A percentile compares a stretch with the other conserved stretches of the same genome.
These are phyloP conservation scores for Trypanosoma congolense DNA, from an alignment of 208 protist species.

Conservation along the genomic window DNA sequence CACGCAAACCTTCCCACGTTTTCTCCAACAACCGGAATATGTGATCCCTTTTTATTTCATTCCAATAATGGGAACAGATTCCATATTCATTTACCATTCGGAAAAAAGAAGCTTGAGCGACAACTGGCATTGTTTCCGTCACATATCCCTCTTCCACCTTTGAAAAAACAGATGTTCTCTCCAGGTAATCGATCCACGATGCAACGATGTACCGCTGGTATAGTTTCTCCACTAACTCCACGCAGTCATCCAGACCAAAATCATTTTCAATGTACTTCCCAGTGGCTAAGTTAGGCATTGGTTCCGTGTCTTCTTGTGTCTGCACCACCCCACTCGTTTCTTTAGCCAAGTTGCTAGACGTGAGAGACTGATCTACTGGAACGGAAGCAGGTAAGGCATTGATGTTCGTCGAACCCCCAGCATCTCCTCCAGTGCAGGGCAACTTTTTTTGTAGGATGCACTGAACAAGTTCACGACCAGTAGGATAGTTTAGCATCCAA, in stretches of 20 bases:
- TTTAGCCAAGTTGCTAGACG: too few species aligned
- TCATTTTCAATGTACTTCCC: not conserved
- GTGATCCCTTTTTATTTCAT: constrained; percentile 13
- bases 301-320: not conserved
- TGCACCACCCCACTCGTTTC: too few species aligned
- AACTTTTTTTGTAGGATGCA: constrained; percentile 65
- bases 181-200: constrained; percentile 58
- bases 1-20: constrained; percentile 6
- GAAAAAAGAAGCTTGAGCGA: constrained; percentile 1
- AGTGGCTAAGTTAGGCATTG: not conserved
- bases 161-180: constrained; percentile 21
- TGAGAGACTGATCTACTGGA: too few species aligned
- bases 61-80: constrained; percentile 20
- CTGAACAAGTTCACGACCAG: constrained; percentile 65
- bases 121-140: not conserved
- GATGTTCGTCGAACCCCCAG: too few species aligned
- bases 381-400: too few species aligned
- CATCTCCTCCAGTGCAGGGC: too few species aligned
- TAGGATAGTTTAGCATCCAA: constrained; percentile 66
- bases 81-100: constrained; percentile 13
- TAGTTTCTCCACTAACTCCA: constrained; percentile 42
- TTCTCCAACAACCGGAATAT: constrained; percentile 9
- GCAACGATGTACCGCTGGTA: constrained; percentile 49
- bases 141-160: not conserved
- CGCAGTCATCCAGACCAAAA: constrained; percentile 47